A percentile compares a stretch with the other conserved stretches of the same genome.
These are phyloP conservation scores for Musa beccarii DNA, from an alignment of 176 grass and related monocot species.

Conservation along the genomic window DNA sequence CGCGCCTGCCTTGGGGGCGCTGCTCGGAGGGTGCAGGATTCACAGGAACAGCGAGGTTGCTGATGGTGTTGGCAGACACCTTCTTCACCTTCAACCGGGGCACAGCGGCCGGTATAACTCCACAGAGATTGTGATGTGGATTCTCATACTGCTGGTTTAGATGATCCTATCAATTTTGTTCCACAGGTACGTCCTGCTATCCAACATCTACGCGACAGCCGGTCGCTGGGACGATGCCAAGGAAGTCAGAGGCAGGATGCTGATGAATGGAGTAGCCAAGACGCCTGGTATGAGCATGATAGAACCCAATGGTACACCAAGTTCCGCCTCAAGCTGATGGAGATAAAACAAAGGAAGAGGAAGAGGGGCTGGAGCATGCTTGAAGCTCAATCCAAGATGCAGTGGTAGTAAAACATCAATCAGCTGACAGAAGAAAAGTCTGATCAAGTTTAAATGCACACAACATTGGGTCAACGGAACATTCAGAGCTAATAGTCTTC, in stretches of 20 bases:
- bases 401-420: too few relatives aligned
- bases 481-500: too few relatives aligned
- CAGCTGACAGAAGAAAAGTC: too few relatives aligned
- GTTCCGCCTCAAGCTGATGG: neutral
- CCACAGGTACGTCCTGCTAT: slow-evolving; percentile 4
- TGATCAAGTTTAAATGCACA: too few relatives aligned
- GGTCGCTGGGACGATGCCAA: neutral
- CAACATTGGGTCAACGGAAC: too few relatives aligned
- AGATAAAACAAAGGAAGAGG: neutral
- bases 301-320: neutral
- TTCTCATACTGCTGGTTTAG: neutral
- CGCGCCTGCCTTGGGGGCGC: neutral
- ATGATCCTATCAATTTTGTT: neutral
- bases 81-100: neutral
- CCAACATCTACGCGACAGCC: slow-evolving; percentile 2
- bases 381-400: too few relatives aligned
- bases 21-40: slow-evolving; percentile 1
- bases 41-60: neutral
- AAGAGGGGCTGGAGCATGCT: neutral
- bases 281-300: neutral
- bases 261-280: neutral
- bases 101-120: slow-evolving; percentile 2
- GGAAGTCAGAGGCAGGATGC: neutral
- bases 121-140: too few relatives aligned
- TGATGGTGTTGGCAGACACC: neutral